These are phyloP conservation scores for Neofusicoccum sp. DNA, from an alignment of 2,329 filamentous ascomycete species.

Conservation along the genomic window DNA sequence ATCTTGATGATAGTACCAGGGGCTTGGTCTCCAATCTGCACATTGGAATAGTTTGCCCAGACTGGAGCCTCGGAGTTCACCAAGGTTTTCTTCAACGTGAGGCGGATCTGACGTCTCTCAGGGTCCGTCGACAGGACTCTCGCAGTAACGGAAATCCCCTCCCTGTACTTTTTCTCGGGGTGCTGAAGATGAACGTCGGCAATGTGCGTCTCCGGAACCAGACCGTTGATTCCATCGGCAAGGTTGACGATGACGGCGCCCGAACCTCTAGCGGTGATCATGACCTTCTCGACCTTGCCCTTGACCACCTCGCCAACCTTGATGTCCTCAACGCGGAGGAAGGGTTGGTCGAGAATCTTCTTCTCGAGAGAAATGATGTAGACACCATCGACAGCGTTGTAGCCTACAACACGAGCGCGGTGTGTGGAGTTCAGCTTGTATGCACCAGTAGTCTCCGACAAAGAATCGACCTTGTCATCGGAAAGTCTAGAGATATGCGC, in stretches of 20 bases:
- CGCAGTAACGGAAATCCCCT: slow-evolving; percentile 79
- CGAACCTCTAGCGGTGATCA: slow-evolving; percentile 75
- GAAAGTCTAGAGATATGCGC: slow-evolving; percentile 92
- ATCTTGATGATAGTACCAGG: slow-evolving; percentile 87
- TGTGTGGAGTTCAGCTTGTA: slow-evolving; percentile 79
- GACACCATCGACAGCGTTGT: slow-evolving; percentile 81
- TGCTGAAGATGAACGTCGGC: slow-evolving; percentile 85
- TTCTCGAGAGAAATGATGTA: slow-evolving; percentile 84
- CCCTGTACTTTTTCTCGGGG: slow-evolving; percentile 93
- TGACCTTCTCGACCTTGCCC: slow-evolving; percentile 78
- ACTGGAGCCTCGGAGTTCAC: slow-evolving; percentile 83
- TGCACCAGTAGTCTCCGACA: slow-evolving; percentile 73
- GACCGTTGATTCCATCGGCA: slow-evolving; percentile 81
- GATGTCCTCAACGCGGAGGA: slow-evolving; percentile 88
- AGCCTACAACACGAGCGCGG: slow-evolving; percentile 77
- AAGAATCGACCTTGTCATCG: slow-evolving; percentile 81
- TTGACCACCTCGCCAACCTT: slow-evolving; percentile 76
- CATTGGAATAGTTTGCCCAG: slow-evolving; percentile 73
- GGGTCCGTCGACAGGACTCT: slow-evolving; percentile 79
- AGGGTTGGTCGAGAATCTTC: slow-evolving; percentile 79
- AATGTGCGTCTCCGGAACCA: slow-evolving; percentile 84
- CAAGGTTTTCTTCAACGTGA: slow-evolving; percentile 92
- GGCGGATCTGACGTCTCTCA: slow-evolving; percentile 72
- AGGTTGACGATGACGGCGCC: slow-evolving; percentile 79
- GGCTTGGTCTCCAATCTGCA: slow-evolving; percentile 71